Evolutionary conservation across 257 asterid species (phyloP), one percentile per base, ranked within the genome.

Genomic region (Rhazya stricta): DNA sequence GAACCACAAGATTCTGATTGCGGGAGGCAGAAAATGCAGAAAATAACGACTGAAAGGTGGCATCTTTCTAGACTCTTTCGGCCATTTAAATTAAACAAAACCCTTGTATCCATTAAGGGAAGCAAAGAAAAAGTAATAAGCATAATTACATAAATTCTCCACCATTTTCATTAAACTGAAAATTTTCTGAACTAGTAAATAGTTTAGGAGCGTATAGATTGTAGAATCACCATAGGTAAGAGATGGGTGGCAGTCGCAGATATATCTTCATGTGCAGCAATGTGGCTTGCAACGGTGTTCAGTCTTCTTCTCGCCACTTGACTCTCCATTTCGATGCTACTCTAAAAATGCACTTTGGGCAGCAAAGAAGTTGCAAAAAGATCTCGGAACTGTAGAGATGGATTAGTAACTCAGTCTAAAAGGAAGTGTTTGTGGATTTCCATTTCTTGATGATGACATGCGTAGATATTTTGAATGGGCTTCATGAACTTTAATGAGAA

Each of bases 181-280:
- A 19, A 6, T 21, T 16, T 37, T 62, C 21, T 0, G 39, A 60
- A 60, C 1, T 2, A 60, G 21, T 9, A 13, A 15, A 36, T 6
- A 32, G 27, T 42, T 48, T 32, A 18, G 11, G 45, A 72, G 42
- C 8, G 54, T 5, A 21, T 9, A 58, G 69, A 8, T 29, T 41
- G 27, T 42, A 69, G 60, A 42, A 77, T 39, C 78, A 90, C 96
- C 96, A 90, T 85, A 72, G 97, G 96, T 73, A 90, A 87, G 57
- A 92, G 71, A 77, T 87, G 96, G 16, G 96, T 78, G 25, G 96
- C 91, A 74, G 92, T 37, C 37, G 96, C 84, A 23, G 96, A 86
- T 57, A 92, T 43, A 79, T 90, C 96, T 72, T 90, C 90, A 69
- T 74, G 82, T 56, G 84, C 73, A 72, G 89, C 83, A 21, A 92